These are phyloP conservation scores for Candida sp. DNA, from an alignment of 1,139 yeast species.

Conservation along the genomic window DNA sequence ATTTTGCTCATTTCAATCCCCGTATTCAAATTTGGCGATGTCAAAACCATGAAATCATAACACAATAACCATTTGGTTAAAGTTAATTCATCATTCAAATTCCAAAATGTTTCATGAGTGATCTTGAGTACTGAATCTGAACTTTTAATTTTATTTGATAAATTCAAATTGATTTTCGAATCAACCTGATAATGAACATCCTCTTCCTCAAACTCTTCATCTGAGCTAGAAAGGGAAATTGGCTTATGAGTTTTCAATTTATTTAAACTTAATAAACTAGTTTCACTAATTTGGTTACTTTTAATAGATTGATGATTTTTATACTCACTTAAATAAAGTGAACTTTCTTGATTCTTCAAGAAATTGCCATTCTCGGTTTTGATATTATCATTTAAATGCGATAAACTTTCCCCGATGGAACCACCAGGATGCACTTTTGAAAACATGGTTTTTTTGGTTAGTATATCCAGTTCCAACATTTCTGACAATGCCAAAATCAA, in stretches of 20 bases:
- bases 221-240: conserved; percentile 3
- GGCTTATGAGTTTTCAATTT: background rate
- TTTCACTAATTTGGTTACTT: conserved; percentile 2
- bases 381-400: conserved; percentile 30
- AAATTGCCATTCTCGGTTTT: conserved; percentile 1
- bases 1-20: conserved; percentile 15
- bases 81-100: conserved; percentile 14
- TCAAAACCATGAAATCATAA: conserved; percentile 25
- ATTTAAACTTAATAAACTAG: conserved; percentile 3
- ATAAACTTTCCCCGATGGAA: conserved; percentile 65
- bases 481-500: conserved; percentile 72
- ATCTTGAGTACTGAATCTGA: conserved; percentile 2
- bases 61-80: conserved; percentile 28
- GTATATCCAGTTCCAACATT: conserved; percentile 54
- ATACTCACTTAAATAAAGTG: background rate
- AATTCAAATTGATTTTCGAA: conserved; percentile 1
- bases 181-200: conserved; percentile 1
- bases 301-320: background rate
- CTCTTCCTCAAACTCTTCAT: conserved; percentile 4
- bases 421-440: conserved; percentile 88
- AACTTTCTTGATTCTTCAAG: conserved; percentile 3
- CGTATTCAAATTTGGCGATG: conserved; percentile 5
- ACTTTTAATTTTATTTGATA: conserved; percentile 4
- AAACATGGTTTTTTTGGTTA: conserved; percentile 53
- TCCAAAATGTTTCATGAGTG: conserved; percentile 7